These are phyloP conservation scores for Claviceps pusilla DNA, from an alignment of 2,329 filamentous ascomycete genomes.

Conservation along the genomic window DNA sequence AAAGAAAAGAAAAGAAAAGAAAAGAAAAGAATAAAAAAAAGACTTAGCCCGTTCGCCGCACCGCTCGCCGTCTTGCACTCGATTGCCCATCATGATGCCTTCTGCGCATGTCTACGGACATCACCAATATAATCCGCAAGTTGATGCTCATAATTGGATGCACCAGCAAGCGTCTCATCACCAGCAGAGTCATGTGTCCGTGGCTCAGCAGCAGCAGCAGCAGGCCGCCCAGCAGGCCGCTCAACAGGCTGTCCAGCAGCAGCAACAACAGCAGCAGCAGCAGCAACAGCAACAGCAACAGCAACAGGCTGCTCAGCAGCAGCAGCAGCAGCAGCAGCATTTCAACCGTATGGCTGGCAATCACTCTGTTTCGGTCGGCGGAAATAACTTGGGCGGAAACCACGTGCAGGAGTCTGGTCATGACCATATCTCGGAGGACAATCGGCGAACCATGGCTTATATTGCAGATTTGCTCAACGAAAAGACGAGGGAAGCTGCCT, in stretches of 20 bases:
- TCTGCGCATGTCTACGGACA: slow-evolving; percentile 52
- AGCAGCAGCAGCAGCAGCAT: slow-evolving; percentile 36
- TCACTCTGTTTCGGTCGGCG: slow-evolving; percentile 38
- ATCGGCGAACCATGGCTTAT: slow-evolving; percentile 80
- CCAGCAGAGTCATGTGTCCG: slow-evolving; percentile 42
- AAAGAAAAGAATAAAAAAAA: background rate
- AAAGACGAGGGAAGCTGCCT: slow-evolving; percentile 70
- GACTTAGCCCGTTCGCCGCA: background rate
- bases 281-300: slow-evolving; percentile 21
- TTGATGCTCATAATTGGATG: slow-evolving; percentile 50
- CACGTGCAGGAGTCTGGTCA: slow-evolving; percentile 41
- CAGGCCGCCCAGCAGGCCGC: slow-evolving; percentile 26
- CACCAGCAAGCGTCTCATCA: slow-evolving; percentile 47
- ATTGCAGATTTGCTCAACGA: slow-evolving; percentile 85
- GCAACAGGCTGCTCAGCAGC: slow-evolving; percentile 17
- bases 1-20: background rate
- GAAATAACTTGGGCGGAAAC: slow-evolving; percentile 25
- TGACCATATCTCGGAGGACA: slow-evolving; percentile 72
- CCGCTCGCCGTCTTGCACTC: background rate
- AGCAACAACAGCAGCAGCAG: slow-evolving; percentile 21
- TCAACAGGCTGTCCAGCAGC: slow-evolving; percentile 22
- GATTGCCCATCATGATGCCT: slow-evolving; percentile 39
- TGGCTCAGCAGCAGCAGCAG: slow-evolving; percentile 26
- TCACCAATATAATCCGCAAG: slow-evolving; percentile 49
- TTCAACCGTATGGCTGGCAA: slow-evolving; percentile 60